phyloP scores from a whole-genome alignment of 805 yeast species.

The Metschnikowia picachoensis region DNA sequence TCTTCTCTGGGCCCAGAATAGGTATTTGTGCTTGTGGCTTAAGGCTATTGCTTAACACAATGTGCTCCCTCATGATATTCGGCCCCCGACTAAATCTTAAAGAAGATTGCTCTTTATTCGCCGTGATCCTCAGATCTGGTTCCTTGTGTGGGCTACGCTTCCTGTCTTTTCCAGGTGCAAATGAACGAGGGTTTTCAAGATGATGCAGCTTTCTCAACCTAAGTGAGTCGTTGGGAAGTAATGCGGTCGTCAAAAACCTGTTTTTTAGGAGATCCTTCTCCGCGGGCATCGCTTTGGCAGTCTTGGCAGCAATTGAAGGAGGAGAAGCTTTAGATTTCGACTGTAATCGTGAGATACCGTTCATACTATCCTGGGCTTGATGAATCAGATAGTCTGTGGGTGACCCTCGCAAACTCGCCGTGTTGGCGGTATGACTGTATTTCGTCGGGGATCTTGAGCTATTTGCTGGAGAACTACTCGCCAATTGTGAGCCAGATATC shows the following conservation, averaged over 20 bases:
- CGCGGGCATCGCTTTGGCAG: conserved; percentile 3
- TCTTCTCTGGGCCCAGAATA: conserved; percentile 1
- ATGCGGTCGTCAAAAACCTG: conserved; percentile 33
- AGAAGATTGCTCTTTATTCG: too few relatives aligned
- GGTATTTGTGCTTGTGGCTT: neutral
- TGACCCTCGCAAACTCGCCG: conserved; percentile 7
- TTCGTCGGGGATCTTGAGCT: conserved; percentile 15
- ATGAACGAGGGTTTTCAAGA: neutral
- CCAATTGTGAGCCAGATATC: neutral
- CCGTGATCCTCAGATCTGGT: too few relatives aligned
- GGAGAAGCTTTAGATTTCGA: conserved; percentile 29
- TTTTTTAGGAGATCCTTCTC: conserved; percentile 20
- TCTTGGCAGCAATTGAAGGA: conserved; percentile 28
- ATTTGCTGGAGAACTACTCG: neutral
- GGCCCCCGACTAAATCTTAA: too few relatives aligned
- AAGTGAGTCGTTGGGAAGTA: conserved; percentile 26
- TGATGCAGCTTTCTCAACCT: conserved; percentile 15
- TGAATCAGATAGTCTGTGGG: conserved; percentile 5
- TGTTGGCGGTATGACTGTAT: conserved; percentile 5
- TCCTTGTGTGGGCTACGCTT: too few relatives aligned
- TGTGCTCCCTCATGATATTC: too few relatives aligned
- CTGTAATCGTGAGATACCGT: conserved; percentile 10
- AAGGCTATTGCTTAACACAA: too few relatives aligned
- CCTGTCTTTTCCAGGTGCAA: too few relatives aligned
- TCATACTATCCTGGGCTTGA: neutral